Evolutionary conservation across 179 eudicot species (phyloP), one percentile per base, ranked within the genome.

Genomic region (Dionaea muscipula): DNA sequence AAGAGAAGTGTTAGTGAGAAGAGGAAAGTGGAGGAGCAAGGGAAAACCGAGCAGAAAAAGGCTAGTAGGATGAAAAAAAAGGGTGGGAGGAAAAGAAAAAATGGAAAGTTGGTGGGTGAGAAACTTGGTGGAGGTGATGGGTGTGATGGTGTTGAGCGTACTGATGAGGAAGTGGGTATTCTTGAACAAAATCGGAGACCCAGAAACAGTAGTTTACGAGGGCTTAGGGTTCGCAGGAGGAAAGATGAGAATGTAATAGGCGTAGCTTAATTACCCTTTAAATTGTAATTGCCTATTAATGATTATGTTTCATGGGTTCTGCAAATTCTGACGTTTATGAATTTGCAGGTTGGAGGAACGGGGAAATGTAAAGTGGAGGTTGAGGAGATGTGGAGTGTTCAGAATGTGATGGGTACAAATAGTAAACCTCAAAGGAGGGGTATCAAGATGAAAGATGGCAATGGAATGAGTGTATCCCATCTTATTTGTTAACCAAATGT

Each of bases 361-460:
- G n/a, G n/a, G n/a, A n/a, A n/a, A n/a, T n/a, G 35, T 31, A 31
- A 11, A 0, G 35, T 6, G 35, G 35, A 39, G 43, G 1, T 39
- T 39, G 43, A 15, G n/a, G 43, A 39, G 4, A 39, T 6, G 43
- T 9, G 17, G 3, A 14, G 7, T 1, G 15, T 12, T 3, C 13
- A 12, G 0, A 16, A 16, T 39, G 43, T 2, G n/a, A 39, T 16
- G 5, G 35, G 35, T 31, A 4, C 5, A 16, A 6, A 3, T 44
- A 18, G 22, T 1, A 44, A 47, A 9, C 36, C 48, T 25, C 17
- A 41, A 11, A 7, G 37, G 35, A 39, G 2, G 33, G 0, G 7
- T 27, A 19, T 1, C 47, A 44, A 10, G 51, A 43, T 18, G 37
- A 58, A 28, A 35, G 62, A 27, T 28, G 27, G 20, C 14, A 58